Conservation (phyloP, 148 eudicot genomes). For the Camellia lanceoleosa region DNA sequence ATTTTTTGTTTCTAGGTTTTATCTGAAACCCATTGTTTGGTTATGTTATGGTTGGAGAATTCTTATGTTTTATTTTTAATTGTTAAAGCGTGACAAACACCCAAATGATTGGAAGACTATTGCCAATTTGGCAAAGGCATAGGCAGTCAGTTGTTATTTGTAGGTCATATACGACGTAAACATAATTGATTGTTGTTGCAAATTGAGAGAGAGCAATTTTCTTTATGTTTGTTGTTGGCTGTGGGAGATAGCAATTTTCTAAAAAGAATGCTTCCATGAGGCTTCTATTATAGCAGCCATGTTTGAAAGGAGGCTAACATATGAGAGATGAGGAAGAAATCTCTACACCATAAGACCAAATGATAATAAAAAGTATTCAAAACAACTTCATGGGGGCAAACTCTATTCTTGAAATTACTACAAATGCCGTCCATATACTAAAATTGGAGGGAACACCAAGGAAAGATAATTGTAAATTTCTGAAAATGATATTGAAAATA, state of each 20-base stretch:
- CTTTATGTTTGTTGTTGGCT: too few relatives aligned
- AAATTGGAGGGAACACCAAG: too few relatives aligned
- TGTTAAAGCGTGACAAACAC: background rate
- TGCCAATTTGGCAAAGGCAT: background rate
- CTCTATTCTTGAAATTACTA: background rate
- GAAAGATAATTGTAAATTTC: too few relatives aligned
- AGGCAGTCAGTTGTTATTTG: background rate
- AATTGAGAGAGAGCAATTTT: too few relatives aligned
- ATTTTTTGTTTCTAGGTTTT: background rate
- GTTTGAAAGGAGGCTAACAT: too few relatives aligned
- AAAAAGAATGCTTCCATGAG: too few relatives aligned
- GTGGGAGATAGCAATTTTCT: too few relatives aligned
- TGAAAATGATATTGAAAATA: too few relatives aligned
- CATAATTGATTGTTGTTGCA: too few relatives aligned
- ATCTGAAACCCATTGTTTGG: background rate
- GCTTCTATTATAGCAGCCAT: too few relatives aligned
- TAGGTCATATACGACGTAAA: background rate
- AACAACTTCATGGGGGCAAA: background rate
- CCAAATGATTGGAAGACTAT: background rate
- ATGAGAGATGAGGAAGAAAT: background rate
- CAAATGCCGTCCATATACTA: background rate
- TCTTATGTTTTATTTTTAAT: background rate
- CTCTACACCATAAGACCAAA: background rate
- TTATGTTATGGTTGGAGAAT: background rate
- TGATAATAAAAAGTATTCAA: background rate